These are phyloP conservation scores for Halophytophthora batemanensis DNA, from an alignment of 352 stramenopile genomes.

Conservation along the genomic window DNA sequence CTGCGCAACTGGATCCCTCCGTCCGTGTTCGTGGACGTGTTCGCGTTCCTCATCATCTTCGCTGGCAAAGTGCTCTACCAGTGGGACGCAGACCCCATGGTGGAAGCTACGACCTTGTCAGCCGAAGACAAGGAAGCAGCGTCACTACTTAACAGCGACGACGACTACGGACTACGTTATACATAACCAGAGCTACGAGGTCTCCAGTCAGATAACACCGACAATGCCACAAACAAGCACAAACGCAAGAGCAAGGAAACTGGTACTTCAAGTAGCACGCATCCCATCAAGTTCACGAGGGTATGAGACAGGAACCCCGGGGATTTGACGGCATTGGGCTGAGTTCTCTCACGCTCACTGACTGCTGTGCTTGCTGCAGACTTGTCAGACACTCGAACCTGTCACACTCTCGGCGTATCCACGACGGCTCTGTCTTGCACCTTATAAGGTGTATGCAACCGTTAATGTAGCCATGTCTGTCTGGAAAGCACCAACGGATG, in stretches of 20 bases:
- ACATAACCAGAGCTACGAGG: constrained; percentile 34
- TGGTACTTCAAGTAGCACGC: no score
- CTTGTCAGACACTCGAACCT: no score
- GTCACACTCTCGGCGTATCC: no score
- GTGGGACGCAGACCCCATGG: constrained; percentile 75
- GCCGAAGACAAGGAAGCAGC: constrained; percentile 83
- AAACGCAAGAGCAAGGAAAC: constrained; percentile 6
- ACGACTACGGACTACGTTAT: constrained; percentile 74
- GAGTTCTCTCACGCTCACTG: no score
- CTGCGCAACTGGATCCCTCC: constrained; percentile 70
- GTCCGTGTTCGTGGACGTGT: constrained; percentile 66
- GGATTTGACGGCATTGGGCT: no score
- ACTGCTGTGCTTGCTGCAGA: no score
- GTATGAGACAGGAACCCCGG: no score
- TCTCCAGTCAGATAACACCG: neutral
- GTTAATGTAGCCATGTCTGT: neutral
- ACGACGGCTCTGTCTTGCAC: no score
- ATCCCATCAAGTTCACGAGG: constrained; percentile 12
- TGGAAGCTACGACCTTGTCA: constrained; percentile 77
- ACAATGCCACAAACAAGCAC: constrained; percentile 10
- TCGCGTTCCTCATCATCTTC: constrained; percentile 67
- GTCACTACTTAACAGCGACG: constrained; percentile 63
- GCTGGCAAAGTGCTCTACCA: constrained; percentile 73
- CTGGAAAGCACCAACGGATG: no score
- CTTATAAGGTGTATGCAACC: no score